A percentile compares a stretch with the other conserved stretches of the same genome.
Conservation (phyloP, 768 basidiomycete species). For the Cubamyces lactineus region DNA sequence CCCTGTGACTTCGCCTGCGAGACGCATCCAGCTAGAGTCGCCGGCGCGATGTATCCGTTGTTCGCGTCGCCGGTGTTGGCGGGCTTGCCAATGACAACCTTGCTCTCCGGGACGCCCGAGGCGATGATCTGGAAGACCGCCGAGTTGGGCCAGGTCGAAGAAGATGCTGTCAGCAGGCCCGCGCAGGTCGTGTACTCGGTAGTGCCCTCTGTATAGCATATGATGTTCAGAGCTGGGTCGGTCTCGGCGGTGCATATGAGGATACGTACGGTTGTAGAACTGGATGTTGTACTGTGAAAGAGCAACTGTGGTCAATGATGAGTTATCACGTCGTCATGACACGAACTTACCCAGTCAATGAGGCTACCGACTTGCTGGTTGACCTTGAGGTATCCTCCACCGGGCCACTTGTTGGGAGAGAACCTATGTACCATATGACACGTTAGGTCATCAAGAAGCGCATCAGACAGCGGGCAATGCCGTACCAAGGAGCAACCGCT, state of each 20-base stretch:
- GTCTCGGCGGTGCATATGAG: not conserved
- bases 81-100: conserved; percentile 63
- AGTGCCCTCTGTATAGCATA: conserved; percentile 51
- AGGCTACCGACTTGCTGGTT: conserved; percentile 43
- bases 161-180: conserved; percentile 61
- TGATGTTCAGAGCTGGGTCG: not conserved
- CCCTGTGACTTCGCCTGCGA: conserved; percentile 60
- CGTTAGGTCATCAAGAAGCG: not conserved
- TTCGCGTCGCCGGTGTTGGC: conserved; percentile 44
- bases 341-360: conserved; percentile 46
- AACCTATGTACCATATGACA: conserved; percentile 37
- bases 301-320: not conserved
- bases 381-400: conserved; percentile 46
- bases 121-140: conserved; percentile 59
- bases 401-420: conserved; percentile 38
- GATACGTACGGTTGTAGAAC: conserved; percentile 41
- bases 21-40: conserved; percentile 62
- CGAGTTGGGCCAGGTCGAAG: conserved; percentile 61
- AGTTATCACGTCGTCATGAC: not conserved
- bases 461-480: not conserved
- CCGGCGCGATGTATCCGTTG: conserved; percentile 61
- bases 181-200: conserved; percentile 67
- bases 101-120: conserved; percentile 48
- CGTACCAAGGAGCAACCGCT: conserved; percentile 50
- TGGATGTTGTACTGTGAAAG: conserved; percentile 46